Percentiles rank a stretch among this genome's conserved stretches.
These are phyloP conservation scores for Pseudocercospora fijiensis DNA, from an alignment of 2,329 filamentous ascomycete genomes.

Conservation along the genomic window DNA sequence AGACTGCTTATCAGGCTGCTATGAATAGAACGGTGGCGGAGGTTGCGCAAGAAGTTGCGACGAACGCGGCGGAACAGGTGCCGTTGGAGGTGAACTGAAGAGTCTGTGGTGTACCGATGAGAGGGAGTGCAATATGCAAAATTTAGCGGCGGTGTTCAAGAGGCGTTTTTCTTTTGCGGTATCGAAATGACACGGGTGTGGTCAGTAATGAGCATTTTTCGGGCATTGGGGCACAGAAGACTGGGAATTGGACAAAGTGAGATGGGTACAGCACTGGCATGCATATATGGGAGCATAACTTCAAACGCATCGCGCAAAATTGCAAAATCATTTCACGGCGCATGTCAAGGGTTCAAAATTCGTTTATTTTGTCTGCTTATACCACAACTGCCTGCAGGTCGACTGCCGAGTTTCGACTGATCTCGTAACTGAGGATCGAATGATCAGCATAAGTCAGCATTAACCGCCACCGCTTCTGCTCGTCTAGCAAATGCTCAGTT, in stretches of 20 bases:
- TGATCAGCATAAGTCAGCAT: conserved; percentile 72
- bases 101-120: not conserved
- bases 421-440: conserved; percentile 67
- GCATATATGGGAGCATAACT: not conserved
- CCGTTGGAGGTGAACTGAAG: conserved; percentile 6
- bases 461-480: conserved; percentile 60
- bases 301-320: not conserved
- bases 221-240: not conserved
- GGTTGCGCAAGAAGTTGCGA: conserved; percentile 25
- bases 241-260: not conserved
- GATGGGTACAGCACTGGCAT: conserved; percentile 1
- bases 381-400: conserved; percentile 23
- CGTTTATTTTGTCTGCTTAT: conserved; percentile 4
- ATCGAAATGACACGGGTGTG: not conserved
- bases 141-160: conserved; percentile 6
- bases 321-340: not conserved
- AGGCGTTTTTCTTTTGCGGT: not conserved
- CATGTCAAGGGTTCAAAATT: not conserved
- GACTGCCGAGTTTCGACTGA: conserved; percentile 41
- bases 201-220: conserved; percentile 4
- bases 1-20: conserved; percentile 27
- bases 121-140: not conserved
- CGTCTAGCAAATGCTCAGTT: conserved; percentile 32
- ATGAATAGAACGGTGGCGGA: conserved; percentile 22
- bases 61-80: conserved; percentile 19